Base-by-base conservation (phyloP, 441 rosid genomes). In the Kokia cookei region DNA sequence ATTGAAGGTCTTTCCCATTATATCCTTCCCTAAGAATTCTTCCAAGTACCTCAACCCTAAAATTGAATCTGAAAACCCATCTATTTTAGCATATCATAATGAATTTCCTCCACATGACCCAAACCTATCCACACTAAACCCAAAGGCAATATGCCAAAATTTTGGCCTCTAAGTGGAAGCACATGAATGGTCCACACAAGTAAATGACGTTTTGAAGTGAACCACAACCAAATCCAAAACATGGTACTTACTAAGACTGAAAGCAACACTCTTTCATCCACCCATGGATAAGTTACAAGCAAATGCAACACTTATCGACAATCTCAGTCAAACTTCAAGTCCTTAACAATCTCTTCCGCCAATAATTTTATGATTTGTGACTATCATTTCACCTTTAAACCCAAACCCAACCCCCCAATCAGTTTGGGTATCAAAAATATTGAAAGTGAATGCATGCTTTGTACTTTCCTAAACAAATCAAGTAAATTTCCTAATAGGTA, bases 321-420 rank as follows among this genome's bases (percentile, higher is more conserved):
- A 65, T 15, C 72, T 29, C 59, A 2, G 72, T 68, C 72, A 68
- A 50, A 48, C 50, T 50, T 68, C 45, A 68, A 68, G 72, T 68
- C 59, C 72, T 68, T 48, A 9, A 68, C 2, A 24, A 50, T 8
- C 45, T 48, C 59, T 50, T 65, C 70, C 6, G 43, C 51, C 4
- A 45, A 45, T 24, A 24, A 43, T 65, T 65, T 6, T 7, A 45
- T 26, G 22, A 67, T 9, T 7, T 2, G 27, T 19, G 12, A 19
- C 59, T 13, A 2, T 11, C 14, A 45, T 45, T 45, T 45, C 14
- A 29, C 35, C 4, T 45, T 64, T 64, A 26, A 29, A 29, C 5
- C 2, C 26, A 2, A 45, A 10, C 0, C 32, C 9, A 14, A 15
- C 0, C 3, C 37, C 40, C 40, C 35, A 32, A 47, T 26, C 40